phyloP scores from a whole-genome alignment of 192 early-diverging fungal species.

The Gaertneriomyces semiglobifer region DNA sequence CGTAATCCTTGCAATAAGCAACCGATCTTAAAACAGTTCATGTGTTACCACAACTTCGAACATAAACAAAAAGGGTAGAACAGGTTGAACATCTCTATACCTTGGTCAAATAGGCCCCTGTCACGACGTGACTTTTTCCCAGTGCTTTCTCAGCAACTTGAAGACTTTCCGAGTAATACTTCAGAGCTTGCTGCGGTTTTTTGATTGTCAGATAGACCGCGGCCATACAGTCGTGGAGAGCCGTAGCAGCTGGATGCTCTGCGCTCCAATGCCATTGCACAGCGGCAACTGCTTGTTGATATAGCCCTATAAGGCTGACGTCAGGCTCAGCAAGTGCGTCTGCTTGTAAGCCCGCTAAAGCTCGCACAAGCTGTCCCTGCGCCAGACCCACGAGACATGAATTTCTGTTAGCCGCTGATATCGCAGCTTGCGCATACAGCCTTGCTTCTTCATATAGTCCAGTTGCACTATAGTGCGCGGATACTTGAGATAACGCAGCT shows the following conservation, averaged over 20 bases:
- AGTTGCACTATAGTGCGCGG: conserved; percentile 45
- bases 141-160: conserved; percentile 37
- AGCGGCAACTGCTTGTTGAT: conserved; percentile 24
- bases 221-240: conserved; percentile 45
- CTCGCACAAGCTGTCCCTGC: conserved; percentile 40
- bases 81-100: conserved; percentile 11
- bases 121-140: conserved; percentile 46
- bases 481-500: conserved; percentile 31
- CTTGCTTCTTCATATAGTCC: conserved; percentile 46
- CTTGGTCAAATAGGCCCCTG: conserved; percentile 46
- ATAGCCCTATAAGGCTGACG: conserved; percentile 7
- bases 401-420: conserved; percentile 37
- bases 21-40: conserved; percentile 10
- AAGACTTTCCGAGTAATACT: conserved; percentile 38
- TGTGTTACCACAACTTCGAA: too few species aligned
- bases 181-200: conserved; percentile 30
- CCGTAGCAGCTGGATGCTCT: conserved; percentile 42
- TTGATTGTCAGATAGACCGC: conserved; percentile 27
- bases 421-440: conserved; percentile 46
- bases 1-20: conserved; percentile 15
- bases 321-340: conserved; percentile 10
- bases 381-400: conserved; percentile 36
- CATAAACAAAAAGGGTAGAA: too few species aligned
- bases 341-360: conserved; percentile 10
- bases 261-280: conserved; percentile 44